These are phyloP conservation scores for Pythium aristosporum DNA, from an alignment of 352 stramenopile genomes.

Conservation along the genomic window DNA sequence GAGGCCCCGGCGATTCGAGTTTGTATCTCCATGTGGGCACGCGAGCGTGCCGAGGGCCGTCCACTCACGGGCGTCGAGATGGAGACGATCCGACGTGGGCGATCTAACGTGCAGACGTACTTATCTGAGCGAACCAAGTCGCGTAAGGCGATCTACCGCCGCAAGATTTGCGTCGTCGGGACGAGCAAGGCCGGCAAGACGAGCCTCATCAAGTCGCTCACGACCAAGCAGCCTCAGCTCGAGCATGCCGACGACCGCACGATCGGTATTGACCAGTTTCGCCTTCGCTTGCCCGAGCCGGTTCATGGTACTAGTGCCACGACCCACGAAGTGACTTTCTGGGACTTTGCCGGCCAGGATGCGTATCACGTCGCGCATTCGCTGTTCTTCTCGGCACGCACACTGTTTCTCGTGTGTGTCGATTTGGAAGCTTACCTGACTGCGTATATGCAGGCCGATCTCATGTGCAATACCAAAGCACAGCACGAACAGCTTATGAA, in stretches of 20 bases:
- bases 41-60: background rate
- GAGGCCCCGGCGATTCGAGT: background rate
- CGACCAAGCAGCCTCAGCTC: too few species aligned
- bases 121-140: background rate
- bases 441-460: background rate
- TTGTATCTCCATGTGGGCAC: background rate
- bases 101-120: background rate
- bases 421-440: constrained; percentile 1
- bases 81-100: background rate
- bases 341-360: too few species aligned
- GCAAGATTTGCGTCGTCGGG: constrained; percentile 29
- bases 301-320: too few species aligned
- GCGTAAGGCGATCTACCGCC: background rate
- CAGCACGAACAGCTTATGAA: background rate
- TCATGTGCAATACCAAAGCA: background rate
- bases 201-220: constrained; percentile 30
- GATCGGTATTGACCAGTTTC: too few species aligned
- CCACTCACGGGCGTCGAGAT: background rate
- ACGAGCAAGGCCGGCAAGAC: constrained; percentile 29
- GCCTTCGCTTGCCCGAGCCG: too few species aligned
- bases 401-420: constrained; percentile 16
- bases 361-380: background rate
- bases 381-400: constrained; percentile 19
- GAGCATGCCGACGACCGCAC: too few species aligned
- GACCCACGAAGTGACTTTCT: constrained; percentile 13